These are phyloP conservation scores for Leccinellum luteum DNA, from an alignment of 768 basidiomycete species.

Conservation along the genomic window DNA sequence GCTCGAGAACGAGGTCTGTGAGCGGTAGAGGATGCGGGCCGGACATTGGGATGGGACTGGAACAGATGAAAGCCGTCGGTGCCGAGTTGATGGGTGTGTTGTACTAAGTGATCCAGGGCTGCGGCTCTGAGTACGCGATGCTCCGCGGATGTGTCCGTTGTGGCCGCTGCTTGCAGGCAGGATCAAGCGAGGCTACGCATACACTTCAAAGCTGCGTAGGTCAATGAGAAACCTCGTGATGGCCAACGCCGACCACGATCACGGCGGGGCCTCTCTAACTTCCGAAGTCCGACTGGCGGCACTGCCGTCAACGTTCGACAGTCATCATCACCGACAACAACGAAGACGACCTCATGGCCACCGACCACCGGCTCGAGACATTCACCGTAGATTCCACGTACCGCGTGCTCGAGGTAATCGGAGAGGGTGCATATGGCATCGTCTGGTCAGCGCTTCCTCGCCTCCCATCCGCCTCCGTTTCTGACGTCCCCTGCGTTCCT, in stretches of 20 bases:
- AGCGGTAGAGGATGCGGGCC: not conserved
- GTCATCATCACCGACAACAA: conserved; percentile 8
- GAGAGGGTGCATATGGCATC: conserved; percentile 94
- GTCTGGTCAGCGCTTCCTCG: conserved; percentile 51
- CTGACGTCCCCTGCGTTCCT: conserved; percentile 2
- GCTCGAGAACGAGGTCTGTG: not conserved
- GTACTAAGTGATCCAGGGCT: not conserved
- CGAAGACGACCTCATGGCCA: conserved; percentile 16
- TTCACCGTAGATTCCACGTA: conserved; percentile 59
- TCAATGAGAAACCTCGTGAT: not conserved
- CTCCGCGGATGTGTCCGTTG: not conserved
- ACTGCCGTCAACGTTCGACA: not conserved
- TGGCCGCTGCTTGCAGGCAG: not conserved
- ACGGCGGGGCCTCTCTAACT: not conserved
- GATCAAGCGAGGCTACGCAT: not conserved
- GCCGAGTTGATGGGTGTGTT: conserved; percentile 1
- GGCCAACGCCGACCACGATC: conserved; percentile 2
- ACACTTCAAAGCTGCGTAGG: not conserved
- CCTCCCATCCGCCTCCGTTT: not conserved
- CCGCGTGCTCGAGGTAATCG: conserved; percentile 78
- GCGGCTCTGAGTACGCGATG: not conserved
- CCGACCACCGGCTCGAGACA: conserved; percentile 36
- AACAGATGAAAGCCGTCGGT: not conserved
- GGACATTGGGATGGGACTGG: not conserved
- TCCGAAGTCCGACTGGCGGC: conserved; percentile 25